Conservation (phyloP, 177 flowering plant genomes). For the Tripterygium wilfordii region DNA sequence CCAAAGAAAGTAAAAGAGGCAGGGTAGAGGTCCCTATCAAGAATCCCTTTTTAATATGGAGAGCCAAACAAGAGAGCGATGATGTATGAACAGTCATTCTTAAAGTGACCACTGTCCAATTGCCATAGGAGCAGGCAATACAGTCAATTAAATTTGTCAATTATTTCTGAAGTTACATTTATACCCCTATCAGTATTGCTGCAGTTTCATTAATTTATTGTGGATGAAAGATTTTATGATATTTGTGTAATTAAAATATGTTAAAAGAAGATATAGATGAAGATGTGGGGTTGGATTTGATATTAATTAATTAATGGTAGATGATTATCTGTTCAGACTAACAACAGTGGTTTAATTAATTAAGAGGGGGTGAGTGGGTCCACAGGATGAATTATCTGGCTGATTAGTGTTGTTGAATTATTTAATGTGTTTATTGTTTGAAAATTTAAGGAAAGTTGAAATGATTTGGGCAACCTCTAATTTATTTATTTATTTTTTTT, state of each 20-base stretch:
- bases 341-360: background rate
- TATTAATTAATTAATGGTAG: constrained; percentile 4
- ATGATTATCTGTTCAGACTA: constrained; percentile 19
- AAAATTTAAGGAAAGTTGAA: background rate
- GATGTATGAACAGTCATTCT: constrained; percentile 22
- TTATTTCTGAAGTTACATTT: background rate
- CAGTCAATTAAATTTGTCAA: constrained; percentile 8
- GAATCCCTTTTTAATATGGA: constrained; percentile 20
- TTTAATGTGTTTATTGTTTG: background rate
- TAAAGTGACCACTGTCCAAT: constrained; percentile 16
- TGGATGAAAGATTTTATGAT: too few species aligned
- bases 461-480: constrained; percentile 17
- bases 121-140: constrained; percentile 10
- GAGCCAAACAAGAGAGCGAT: constrained; percentile 22
- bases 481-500: background rate
- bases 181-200: background rate
- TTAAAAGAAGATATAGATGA: constrained; percentile 11
- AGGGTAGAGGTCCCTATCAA: constrained; percentile 10
- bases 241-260: too few species aligned
- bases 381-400: constrained; percentile 21
- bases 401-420: constrained; percentile 4
- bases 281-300: constrained; percentile 13
- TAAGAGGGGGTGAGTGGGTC: constrained; percentile 18
- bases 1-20: background rate
- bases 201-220: too few species aligned